Conservation (phyloP, 495 filamentous ascomycete genomes). For the Aspergillus wentii region DNA sequence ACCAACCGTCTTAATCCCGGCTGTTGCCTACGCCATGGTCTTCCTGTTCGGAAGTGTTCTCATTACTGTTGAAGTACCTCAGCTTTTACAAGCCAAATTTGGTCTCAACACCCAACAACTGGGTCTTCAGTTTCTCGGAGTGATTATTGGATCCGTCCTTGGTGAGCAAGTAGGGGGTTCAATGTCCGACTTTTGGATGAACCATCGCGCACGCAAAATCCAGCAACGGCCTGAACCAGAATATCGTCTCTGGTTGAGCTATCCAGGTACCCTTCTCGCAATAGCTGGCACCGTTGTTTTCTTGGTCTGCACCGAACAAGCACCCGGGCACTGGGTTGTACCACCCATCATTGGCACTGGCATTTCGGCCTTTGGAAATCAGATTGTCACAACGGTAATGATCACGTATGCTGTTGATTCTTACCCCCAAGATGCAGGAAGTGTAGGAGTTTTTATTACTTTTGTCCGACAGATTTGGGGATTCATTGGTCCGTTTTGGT, state of each 20-base stretch:
- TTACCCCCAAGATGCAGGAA: slow-evolving; percentile 41
- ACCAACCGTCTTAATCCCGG: slow-evolving; percentile 41
- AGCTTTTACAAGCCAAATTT: slow-evolving; percentile 46
- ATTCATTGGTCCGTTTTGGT: slow-evolving; percentile 58
- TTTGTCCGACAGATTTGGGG: slow-evolving; percentile 52
- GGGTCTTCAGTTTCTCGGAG: slow-evolving; percentile 47
- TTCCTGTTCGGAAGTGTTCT: slow-evolving; percentile 47
- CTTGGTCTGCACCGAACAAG: slow-evolving; percentile 38
- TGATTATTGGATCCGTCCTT: slow-evolving; percentile 52
- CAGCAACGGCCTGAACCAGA: slow-evolving; percentile 30
- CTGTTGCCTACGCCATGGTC: slow-evolving; percentile 47
- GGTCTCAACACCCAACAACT: slow-evolving; percentile 47
- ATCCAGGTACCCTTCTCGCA: slow-evolving; percentile 40
- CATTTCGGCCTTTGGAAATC: slow-evolving; percentile 49
- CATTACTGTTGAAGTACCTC: slow-evolving; percentile 49
- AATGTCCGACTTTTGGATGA: slow-evolving; percentile 50
- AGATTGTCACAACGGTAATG: slow-evolving; percentile 52
- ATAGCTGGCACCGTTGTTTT: slow-evolving; percentile 51
- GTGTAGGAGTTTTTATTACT: slow-evolving; percentile 53
- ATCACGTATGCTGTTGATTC: slow-evolving; percentile 55
- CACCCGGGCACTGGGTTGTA: slow-evolving; percentile 41
- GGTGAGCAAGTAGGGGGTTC: slow-evolving; percentile 53
- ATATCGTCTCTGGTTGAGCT: slow-evolving; percentile 50
- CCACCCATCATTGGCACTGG: slow-evolving; percentile 47
- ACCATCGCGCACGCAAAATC: slow-evolving; percentile 16